Evolutionary conservation across 2,329 filamentous ascomycete genomes (phyloP), one percentile per base, ranked within the genome.

Genomic region (Exophiala sp.): DNA sequence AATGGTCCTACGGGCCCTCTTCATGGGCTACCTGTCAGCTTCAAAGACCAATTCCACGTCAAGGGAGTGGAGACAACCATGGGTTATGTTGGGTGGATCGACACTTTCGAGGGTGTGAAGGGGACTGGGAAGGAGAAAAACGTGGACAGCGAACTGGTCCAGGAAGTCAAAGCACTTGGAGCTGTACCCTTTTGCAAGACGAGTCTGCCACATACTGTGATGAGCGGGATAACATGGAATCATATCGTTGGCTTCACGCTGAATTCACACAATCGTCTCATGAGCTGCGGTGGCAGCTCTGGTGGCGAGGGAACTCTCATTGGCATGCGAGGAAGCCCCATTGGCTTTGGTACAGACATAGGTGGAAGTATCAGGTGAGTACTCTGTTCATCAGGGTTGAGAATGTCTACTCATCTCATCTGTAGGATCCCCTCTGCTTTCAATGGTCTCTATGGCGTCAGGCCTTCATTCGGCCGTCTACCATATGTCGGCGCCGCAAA

Each of bases 281-380:
- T 84, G 20, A 82, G 79, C 0, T 75, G 81, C 0, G 86, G 86
- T 6, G 86, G 86, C 2, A 82, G 78, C 10, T 82, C 80, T 0
- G 86, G 85, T 11, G 86, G 86, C 7, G 84, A 87, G 65, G 82
- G 77, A 0, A 80, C 78, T 0, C 66, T 86, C 11, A 59, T 86
- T 16, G 78, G 76, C 5, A 75, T 86, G 70, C 72, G 75, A 24
- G 83, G 83, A 0, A 79, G 74, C 29, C 72, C 81, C 42, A 63
- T 86, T 1, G 84, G 84, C 1, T 72, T 85, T 11, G 82, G 81
- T 0, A 85, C 83, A 0, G 84, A 86, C 66, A 75, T 86, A 42
- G 72, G 70, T 9, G 73, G 73, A 14, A 72, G 68, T 36, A 71
- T 75, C 34, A 68, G 73, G 1, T 72, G 79, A 4, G 80, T 43